Evolutionary conservation across 768 basidiomycete species (phyloP).

Genomic region (Pulveroboletus sp.): DNA sequence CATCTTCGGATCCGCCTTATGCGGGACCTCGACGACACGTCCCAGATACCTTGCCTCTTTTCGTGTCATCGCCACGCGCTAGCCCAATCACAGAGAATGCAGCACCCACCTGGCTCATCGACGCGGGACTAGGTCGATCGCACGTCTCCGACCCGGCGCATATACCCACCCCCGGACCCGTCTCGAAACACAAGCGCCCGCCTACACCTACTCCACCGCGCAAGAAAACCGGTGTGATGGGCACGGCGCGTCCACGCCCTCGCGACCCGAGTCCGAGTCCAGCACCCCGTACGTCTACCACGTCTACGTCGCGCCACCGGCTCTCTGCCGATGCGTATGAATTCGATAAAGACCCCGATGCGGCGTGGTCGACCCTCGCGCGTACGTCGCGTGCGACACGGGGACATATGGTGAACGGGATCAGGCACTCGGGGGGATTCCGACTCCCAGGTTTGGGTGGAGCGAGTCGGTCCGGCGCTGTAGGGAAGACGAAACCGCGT

Average conservation of each 20-base stretch:
- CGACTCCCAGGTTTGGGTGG: slow-evolving; percentile 17
- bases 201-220: slow-evolving; percentile 3
- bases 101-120: slow-evolving; percentile 8
- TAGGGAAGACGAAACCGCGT: slow-evolving; percentile 14
- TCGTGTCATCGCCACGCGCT: no score
- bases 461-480: neutral
- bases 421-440: slow-evolving; percentile 20
- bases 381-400: neutral
- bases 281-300: neutral
- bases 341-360: slow-evolving; percentile 18
- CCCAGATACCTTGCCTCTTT: no score
- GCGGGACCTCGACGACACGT: no score
- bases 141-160: neutral
- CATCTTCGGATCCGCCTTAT: no score
- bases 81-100: no score
- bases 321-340: slow-evolving; percentile 21
- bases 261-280: no score
- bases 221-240: neutral
- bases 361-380: slow-evolving; percentile 17
- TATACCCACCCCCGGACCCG: slow-evolving; percentile 9
- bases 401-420: neutral
- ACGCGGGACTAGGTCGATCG: neutral
- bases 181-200: slow-evolving; percentile 2
- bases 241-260: neutral
- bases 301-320: neutral